Evolutionary conservation across 2,329 filamentous ascomycete species (phyloP), one percentile per base, ranked within the genome.

Genomic region (Sporothrix dimorphospora): DNA sequence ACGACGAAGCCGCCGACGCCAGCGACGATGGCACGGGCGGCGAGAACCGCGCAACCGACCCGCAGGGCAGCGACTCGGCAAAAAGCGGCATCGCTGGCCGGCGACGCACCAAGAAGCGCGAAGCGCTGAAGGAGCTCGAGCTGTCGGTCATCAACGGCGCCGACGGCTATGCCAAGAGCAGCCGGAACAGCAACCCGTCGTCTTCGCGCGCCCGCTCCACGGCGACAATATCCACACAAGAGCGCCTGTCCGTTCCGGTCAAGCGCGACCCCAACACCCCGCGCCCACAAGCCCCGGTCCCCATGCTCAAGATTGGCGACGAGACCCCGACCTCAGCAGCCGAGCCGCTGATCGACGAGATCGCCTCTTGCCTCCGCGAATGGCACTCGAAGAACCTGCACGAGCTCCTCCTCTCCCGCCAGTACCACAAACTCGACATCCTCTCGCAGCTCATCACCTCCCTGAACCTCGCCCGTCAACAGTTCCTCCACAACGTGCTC

Each of bases 331-430:
- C 94, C 0, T 98, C 94, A 6, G 86, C 89, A 19, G 90, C 92
- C 9, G 97, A 99, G 80, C 96, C 96, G 2, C 82, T 99, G 74
- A 94, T 99, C 30, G 96, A 99, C 81, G 96, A 99, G 81, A 98
- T 99, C 77, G 94, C 96, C 16, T 98, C 94, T 3, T 99, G 96
- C 80, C 83, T 99, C 75, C 90, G 96, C 77, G 96, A 99, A 86
- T 99, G 96, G 97, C 95, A 99, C 82, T 97, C 96, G 24, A 97
- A 94, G 21, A 97, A 98, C 79, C 86, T 99, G 19, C 97, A 99
- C 82, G 94, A 97, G 79, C 86, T 98, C 30, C 87, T 99, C 1
- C 87, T 99, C 9, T 90, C 90, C 24, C 89, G 94, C 73, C 90
- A 94, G 79, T 99, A 99, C 81, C 84, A 87, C 67, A 88, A 91